Base-by-base conservation (phyloP, 805 yeast genomes). In the Sungouiella thailandica region DNA sequence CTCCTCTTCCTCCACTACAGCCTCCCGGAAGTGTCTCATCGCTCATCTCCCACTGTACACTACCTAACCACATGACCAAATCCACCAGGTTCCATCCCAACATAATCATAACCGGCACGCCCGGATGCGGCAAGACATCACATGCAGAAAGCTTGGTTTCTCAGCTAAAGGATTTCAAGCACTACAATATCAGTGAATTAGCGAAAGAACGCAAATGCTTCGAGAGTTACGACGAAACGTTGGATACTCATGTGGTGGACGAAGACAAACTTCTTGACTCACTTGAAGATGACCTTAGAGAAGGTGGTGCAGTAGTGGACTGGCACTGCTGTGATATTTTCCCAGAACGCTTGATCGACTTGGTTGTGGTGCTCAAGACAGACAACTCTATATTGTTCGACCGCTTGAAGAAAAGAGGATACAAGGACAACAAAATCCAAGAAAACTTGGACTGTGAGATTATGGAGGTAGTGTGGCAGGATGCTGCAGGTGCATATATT, bases 321-420 rank as follows among this genome's bases (percentile, higher is more conserved):
- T 93, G 98, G 98, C 99, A 93, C 56, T 93, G 90, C 28, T 87
- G 95, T 60, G 98, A 93, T 52, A 76, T 86, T 14, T 90, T 93
- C 53, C 97, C 97, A 1, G 97, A 88, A 54, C 67, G 94, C 46
- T 73, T 87, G 55, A 84, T 93, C 32, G 99, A 93, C 58, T 68
- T 93, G 41, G 97, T 93, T 5, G 83, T 88, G 25, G 98, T 93
- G 1, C 68, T 93, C 36, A 70, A 89, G 44, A 80, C 95, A 28
- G 83, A 84, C 50, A 87, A 84, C 50, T 62, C 78, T 11, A 58
- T 67, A 1, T 70, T 93, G 17, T 83, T 72, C 57, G 95, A 87
- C 33, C 71, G 99, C 49, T 66, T 93, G 46, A 65, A 68, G 40
- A 72, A 75, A 39, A 74, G 98, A 57, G 83, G 80, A 5, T 93